Base-by-base conservation (phyloP, 129 eudicot species). In the Heracleum sosnowskyi region DNA sequence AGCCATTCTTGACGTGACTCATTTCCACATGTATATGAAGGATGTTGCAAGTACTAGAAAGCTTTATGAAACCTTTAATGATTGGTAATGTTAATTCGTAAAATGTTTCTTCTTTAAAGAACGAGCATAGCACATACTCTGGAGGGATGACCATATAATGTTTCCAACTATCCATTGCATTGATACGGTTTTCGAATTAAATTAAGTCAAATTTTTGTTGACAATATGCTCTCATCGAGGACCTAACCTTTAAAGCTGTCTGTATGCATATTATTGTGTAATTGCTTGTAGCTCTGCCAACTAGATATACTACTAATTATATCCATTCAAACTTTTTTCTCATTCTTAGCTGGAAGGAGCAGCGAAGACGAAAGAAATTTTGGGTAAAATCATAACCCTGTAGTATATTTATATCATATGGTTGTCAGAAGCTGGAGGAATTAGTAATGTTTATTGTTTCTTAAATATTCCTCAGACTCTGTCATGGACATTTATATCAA, bases 401-500 rank as follows among this genome's bases (percentile, higher is more conserved):
- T 80, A 53, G 24, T 70, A 74, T 35, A n/a, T 44, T 34, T 36
- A 49, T 37, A 68, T 69, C 31, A 45, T 46, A 28, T 73, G 62
- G 28, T 79, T 44, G 34, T 74, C 70, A 74, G 31, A 33, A 33
- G 18, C 66, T 11, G 75, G 68, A 79, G 80, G 51, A 34, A 31
- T 11, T 22, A 26, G 29, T 42, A 40, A 33, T 46, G 9, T 82
- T 77, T 81, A 13, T 63, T 68, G 24, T 39, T 55, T 64, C 37
- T 5, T n/a, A 26, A 29, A 36, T 42, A 78, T 74, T 53, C 69
- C 79, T 18, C 86, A 95, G 99, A 90, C 68, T 81, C 91, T 34
- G 90, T 95, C 78, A 87, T 95, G 99, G 90, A 90, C 47, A 95
- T 95, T 81, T 95, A 87, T 85, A 84, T 95, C 69, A 95, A 92